A percentile compares a stretch with the other conserved stretches of the same genome.
Evolutionary conservation across 208 protist species (phyloP).

Genomic region (Jaenimonas drosophilae): DNA sequence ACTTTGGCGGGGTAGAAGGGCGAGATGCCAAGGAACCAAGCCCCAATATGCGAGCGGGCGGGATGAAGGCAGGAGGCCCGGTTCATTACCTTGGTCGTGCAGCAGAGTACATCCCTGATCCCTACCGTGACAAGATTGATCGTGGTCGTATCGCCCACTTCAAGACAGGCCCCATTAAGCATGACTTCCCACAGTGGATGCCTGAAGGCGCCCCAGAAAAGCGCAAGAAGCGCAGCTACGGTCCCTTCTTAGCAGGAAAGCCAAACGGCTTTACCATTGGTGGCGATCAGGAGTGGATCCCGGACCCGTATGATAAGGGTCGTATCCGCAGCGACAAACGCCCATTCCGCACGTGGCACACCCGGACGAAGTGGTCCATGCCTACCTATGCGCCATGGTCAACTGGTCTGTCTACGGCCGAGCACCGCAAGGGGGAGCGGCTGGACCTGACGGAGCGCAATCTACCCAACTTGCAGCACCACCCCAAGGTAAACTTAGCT

Average conservation of each 20-base stretch:
- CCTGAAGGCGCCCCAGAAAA: constrained; percentile 56
- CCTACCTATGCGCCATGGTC: constrained; percentile 75
- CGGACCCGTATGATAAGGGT: constrained; percentile 68
- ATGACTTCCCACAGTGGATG: constrained; percentile 73
- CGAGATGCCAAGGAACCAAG: constrained; percentile 8
- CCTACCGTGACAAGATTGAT: constrained; percentile 61
- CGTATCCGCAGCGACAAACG: constrained; percentile 36
- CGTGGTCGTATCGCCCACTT: constrained; percentile 68
- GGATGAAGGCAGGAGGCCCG: constrained; percentile 55
- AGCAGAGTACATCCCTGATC: constrained; percentile 74
- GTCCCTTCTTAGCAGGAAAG: constrained; percentile 74
- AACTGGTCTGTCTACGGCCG: constrained; percentile 66
- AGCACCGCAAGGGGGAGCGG: constrained; percentile 42
- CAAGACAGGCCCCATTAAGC: constrained; percentile 48
- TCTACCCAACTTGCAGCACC: constrained; percentile 49
- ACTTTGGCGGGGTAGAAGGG: constrained; percentile 1
- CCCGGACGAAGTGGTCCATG: constrained; percentile 83
- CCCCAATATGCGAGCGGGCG: constrained; percentile 20
- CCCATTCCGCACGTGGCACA: constrained; percentile 87
- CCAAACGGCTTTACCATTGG: constrained; percentile 37
- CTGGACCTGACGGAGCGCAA: constrained; percentile 50
- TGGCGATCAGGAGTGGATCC: constrained; percentile 73
- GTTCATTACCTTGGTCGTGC: constrained; percentile 60
- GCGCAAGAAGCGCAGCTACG: constrained; percentile 32
- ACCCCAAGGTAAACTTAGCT: constrained; percentile 40